Percentiles rank a stretch among this genome's conserved stretches.
Evolutionary conservation across 2,329 filamentous ascomycete species (phyloP).

Genomic region (Colletotrichum navitas): DNA sequence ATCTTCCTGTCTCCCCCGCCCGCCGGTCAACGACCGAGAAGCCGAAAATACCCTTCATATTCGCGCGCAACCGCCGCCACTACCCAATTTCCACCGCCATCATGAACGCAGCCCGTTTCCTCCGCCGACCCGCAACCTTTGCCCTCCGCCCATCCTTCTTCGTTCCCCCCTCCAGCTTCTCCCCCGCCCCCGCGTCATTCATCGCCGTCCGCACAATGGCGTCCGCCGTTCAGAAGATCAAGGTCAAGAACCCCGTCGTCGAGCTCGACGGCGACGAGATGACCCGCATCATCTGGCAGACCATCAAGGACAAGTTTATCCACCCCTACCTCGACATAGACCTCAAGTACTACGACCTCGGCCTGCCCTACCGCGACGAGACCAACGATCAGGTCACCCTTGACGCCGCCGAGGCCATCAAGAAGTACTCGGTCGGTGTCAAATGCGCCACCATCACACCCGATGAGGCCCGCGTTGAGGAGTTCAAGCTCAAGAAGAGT

Average conservation of each 20-base stretch:
- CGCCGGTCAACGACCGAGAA: constrained; percentile 33
- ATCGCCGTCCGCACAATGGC: constrained; percentile 64
- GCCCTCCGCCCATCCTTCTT: constrained; percentile 38
- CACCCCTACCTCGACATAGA: constrained; percentile 96
- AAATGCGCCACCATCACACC: constrained; percentile 99
- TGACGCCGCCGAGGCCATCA: constrained; percentile 96
- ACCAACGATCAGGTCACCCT: constrained; percentile 96
- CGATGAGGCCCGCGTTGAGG: constrained; percentile 94
- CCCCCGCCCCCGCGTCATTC: constrained; percentile 40
- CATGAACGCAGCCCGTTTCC: constrained; percentile 42
- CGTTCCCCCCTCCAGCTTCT: constrained; percentile 23
- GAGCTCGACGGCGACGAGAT: constrained; percentile 97
- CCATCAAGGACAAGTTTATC: constrained; percentile 99
- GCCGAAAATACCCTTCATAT: constrained; percentile 24
- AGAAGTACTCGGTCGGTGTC: constrained; percentile 98
- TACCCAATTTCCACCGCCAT: constrained; percentile 16
- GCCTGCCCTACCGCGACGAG: constrained; percentile 93
- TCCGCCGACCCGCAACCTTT: constrained; percentile 34
- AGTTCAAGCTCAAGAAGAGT: constrained; percentile 99
- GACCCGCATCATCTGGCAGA: constrained; percentile 99
- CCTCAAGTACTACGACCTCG: constrained; percentile 97
- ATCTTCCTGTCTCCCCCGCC: constrained; percentile 4
- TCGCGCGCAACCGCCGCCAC: neutral
- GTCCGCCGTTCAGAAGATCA: constrained; percentile 81
- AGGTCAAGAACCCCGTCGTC: constrained; percentile 99